Evolutionary conservation across 257 asterid species (phyloP).

Genomic region (Galeopsis tetrahit): DNA sequence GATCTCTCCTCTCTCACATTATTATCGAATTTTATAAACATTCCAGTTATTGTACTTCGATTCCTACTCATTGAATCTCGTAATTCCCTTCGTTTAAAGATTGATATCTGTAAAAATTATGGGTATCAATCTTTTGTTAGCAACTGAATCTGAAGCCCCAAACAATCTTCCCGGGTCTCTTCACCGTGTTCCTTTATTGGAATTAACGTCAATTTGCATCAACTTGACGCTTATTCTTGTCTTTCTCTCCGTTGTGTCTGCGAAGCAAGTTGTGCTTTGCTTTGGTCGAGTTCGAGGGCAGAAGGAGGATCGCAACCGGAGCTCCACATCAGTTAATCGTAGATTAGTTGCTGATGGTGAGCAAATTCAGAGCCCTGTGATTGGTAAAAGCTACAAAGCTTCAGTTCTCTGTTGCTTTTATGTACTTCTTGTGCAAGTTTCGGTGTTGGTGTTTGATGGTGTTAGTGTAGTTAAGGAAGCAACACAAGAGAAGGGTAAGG

Average conservation of each 20-base stretch:
- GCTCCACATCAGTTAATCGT: constrained; percentile 38
- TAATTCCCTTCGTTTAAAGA: constrained; percentile 42
- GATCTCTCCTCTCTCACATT: constrained; percentile 44
- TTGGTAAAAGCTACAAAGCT: constrained; percentile 63
- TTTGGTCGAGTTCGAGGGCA: constrained; percentile 56
- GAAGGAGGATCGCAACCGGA: constrained; percentile 53
- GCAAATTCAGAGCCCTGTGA: constrained; percentile 55
- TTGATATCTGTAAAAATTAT: constrained; percentile 61
- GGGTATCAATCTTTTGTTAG: constrained; percentile 69
- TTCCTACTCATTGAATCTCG: constrained; percentile 42
- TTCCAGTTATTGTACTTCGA: constrained; percentile 26
- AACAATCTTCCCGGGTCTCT: constrained; percentile 41
- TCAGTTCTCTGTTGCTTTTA: constrained; percentile 68
- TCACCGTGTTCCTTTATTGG: constrained; percentile 60
- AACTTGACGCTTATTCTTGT: constrained; percentile 70
- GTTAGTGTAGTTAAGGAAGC: constrained; percentile 50
- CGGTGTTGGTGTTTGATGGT: constrained; percentile 69
- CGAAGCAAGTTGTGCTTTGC: constrained; percentile 63
- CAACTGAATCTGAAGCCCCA: constrained; percentile 35
- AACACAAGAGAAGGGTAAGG: constrained; percentile 37
- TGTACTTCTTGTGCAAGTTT: constrained; percentile 61
- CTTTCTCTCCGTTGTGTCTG: constrained; percentile 69
- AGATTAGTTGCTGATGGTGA: constrained; percentile 43
- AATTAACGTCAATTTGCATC: constrained; percentile 75
- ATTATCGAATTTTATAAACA: constrained; percentile 35